Evolutionary conservation across 495 filamentous ascomycete genomes (phyloP), one percentile per base, ranked within the genome.

Genomic region (Hypomontagnella monticulosa): DNA sequence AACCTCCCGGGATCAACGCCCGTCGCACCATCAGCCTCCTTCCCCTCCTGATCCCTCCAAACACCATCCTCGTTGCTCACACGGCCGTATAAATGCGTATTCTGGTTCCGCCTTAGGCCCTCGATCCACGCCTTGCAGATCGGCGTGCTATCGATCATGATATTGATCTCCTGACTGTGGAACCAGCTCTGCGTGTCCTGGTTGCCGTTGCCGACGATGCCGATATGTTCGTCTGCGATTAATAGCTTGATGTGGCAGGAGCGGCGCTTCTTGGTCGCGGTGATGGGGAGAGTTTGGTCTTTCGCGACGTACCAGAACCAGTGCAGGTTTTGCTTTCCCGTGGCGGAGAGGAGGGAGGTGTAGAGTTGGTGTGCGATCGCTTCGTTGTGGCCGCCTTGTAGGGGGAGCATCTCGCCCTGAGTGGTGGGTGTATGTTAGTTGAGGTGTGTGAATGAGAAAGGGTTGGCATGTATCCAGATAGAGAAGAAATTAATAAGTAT

Each of bases 121-220:
- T 86, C 84, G 14, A 82, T 78, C 90, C 90, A 93, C 34, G 76
- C 73, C 54, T 71, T 62, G 61, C 90, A 93, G 5, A 93, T 68
- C 1, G 77, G 53, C 0, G 72, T 69, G 3, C 83, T 87, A 56
- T 93, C 90, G 11, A 92, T 70, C 80, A 93, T 82, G 10, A 92
- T 66, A 66, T 93, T 93, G 55, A 89, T 81, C 71, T 93, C 91
- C 73, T 91, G 89, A 34, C 81, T 85, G 70, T 93, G 90, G 63
- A 80, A 92, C 85, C 87, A 93, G 58, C 81, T 85, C 77, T 93
- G 91, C n/a, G 90, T 92, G 54, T 93, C 90, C 68, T 91, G 86
- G 70, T 93, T 93, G 0, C 91, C 90, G 63, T 85, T 91, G 4
- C 90, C 89, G 78, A 88, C 82, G 46, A 93, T 87, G 10, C 83